Evolutionary conservation across 768 basidiomycete genomes (phyloP), one percentile per base, ranked within the genome.

Genomic region (Lactarius psammicola): DNA sequence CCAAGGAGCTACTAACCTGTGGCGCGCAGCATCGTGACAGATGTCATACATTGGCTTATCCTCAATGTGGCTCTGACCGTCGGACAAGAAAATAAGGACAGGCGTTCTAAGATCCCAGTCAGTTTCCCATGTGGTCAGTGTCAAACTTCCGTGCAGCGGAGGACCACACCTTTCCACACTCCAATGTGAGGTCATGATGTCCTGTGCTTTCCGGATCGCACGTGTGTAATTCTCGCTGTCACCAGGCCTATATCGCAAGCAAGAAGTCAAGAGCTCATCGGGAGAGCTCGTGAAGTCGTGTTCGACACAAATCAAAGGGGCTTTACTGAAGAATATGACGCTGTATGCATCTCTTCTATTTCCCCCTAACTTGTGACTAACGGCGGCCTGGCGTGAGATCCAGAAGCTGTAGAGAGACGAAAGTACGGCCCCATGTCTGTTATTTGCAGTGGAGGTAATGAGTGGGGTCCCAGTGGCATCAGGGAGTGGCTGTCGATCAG

Each of bases 401-500:
- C 86, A 87, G 70, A 87, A 87, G 13, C 76, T 76, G 60, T 84
- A 71, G 13, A 87, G 69, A 1, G 85, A 80, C 0, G 84, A 82
- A 49, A 81, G 81, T 0, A 85, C 86, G 0, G 85, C 84, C 1
- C 85, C 85, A n/a, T 85, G 77, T 28, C 85, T 74, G 66, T 87
- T 81, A 65, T 84, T 73, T 51, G 75, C 74, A 0, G 63, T 69
- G 13, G 70, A 72, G 4, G 68, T 59, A 56, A 85, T 84, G 31
- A 69, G 72, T 18, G 70, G 65, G 2, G 78, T 76, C 3, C 64
- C 75, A 0, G 84, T 81, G 2, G 81, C 81, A 54, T 78, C 75
- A 1, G 70, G 70, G 2, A 85, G 76, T 0, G 86, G 86, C 6
- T 55, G 71, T 44, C 76, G 74, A 67, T 85, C 85, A 4, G 0